Evolutionary conservation across 139 green algal genomes (phyloP).

Genomic region (Desmodesmus armatus): DNA sequence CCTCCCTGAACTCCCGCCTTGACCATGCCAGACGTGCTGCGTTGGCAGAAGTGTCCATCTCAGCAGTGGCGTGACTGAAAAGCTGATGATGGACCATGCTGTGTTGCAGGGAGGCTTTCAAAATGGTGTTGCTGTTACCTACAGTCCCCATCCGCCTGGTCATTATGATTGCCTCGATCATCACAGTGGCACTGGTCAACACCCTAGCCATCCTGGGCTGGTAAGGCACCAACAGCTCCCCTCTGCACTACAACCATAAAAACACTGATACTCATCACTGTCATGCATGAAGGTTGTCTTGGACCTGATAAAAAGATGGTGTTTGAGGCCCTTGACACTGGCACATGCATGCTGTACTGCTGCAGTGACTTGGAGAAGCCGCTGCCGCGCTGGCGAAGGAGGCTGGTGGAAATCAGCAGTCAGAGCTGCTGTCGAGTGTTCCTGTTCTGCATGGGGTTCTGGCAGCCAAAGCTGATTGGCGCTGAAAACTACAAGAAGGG

Average conservation of each 20-base stretch:
- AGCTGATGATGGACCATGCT: too few species aligned
- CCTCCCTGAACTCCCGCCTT: too few species aligned
- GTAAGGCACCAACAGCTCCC: background rate
- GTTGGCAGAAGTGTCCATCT: too few species aligned
- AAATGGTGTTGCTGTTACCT: constrained; percentile 49
- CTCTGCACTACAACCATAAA: too few species aligned
- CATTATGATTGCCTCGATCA: background rate
- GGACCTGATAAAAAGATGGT: background rate
- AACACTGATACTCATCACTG: background rate
- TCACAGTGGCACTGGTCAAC: constrained; percentile 12
- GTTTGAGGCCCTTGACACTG: background rate
- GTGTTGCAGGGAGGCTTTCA: constrained; percentile 52
- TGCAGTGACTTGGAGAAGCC: constrained; percentile 43
- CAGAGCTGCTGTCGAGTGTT: background rate
- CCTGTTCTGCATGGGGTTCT: constrained; percentile 30
- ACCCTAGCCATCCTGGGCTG: constrained; percentile 15
- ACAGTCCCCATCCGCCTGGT: constrained; percentile 19
- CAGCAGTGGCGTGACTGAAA: too few species aligned
- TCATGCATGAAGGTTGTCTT: background rate
- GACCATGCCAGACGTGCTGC: too few species aligned
- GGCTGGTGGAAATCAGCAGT: constrained; percentile 35
- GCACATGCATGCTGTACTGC: background rate
- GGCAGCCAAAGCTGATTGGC: constrained; percentile 6
- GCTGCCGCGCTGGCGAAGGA: constrained; percentile 44
- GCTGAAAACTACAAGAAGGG: constrained; percentile 34